A percentile compares a stretch with the other conserved stretches of the same genome.
Evolutionary conservation across 768 basidiomycete species (phyloP).

Genomic region (Boletellus ananiceps): DNA sequence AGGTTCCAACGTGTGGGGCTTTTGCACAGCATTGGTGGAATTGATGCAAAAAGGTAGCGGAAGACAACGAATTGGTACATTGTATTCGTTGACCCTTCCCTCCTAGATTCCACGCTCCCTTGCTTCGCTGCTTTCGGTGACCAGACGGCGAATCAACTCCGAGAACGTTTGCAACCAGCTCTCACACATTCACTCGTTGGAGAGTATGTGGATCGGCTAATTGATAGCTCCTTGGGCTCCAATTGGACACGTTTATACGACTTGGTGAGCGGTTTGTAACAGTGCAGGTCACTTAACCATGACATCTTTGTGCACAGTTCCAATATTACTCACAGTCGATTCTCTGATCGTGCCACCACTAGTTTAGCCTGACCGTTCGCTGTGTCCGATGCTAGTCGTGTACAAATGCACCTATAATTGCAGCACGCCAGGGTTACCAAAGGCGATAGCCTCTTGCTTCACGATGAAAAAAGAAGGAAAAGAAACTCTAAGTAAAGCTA

Average conservation of each 20-base stretch:
- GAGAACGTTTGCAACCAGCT: conserved; percentile 91
- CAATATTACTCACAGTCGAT: conserved; percentile 95
- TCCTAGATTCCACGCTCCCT: conserved; percentile 77
- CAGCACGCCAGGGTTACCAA: neutral
- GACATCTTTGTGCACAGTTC: conserved; percentile 46
- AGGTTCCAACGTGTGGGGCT: conserved; percentile 2
- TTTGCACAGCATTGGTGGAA: conserved; percentile 72
- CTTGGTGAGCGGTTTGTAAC: conserved; percentile 52
- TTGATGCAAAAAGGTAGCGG: conserved; percentile 89
- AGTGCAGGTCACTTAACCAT: neutral
- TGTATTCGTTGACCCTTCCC: neutral
- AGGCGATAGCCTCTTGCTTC: neutral
- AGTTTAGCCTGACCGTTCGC: conserved; percentile 1
- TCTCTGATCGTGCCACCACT: conserved; percentile 38
- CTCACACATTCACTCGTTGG: conserved; percentile 81
- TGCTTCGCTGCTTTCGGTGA: conserved; percentile 91
- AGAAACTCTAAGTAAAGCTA: neutral
- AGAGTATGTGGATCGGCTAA: conserved; percentile 84
- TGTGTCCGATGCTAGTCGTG: neutral
- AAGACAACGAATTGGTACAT: conserved; percentile 5
- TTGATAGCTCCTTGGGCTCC: conserved; percentile 86
- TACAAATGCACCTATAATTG: conserved; percentile 4
- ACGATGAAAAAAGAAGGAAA: neutral
- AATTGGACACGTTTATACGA: conserved; percentile 96
- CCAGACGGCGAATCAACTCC: conserved; percentile 80